Evolutionary conservation across 2,329 filamentous ascomycete species (phyloP), one percentile per base, ranked within the genome.

Genomic region (Trichoderma guizhouense): DNA sequence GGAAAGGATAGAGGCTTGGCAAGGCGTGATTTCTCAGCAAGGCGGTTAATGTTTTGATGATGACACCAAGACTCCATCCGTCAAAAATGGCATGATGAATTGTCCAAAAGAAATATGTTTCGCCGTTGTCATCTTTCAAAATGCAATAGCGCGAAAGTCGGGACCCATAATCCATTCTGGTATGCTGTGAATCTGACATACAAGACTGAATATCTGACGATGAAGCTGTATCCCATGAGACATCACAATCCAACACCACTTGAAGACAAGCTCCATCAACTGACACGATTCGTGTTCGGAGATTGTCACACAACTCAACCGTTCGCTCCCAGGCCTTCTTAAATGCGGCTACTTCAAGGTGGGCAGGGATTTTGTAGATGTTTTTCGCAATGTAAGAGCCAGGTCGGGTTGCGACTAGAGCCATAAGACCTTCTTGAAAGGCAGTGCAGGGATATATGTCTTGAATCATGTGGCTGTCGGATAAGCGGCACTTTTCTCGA

Each of bases 371-470:
- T 18, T 70, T 57, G 64, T 73, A 72, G 7, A 73, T 58, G 28
- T 72, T 72, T 9, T 74, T 71, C 2, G 72, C 72, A 14, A 74
- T 73, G 58, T 77, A 77, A 18, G 74, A 74, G 9, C 76, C 76
- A 0, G 76, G 75, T 8, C 72, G 66, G n/a, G 72, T 77, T 11
- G 74, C 70, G 1, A 71, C 69, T 21, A 77, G 63, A 8, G 74
- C 76, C 62, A 84, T 76, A 1, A 84, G 76, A 2, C 80, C 81
- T 73, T 82, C 81, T 58, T 84, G 82, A 4, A 83, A 75, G 7
- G 79, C 74, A 15, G 79, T 80, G 74, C 79, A 81, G 7, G 82
- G 82, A 63, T 81, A 83, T 3, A 79, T 73, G 70, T 84, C 79
- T 34, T 66, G 39, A n/a, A 71, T 61, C 15, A 7, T 39, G 12